Evolutionary conservation across 31 red algal species (phyloP), one percentile per base, ranked within the genome.

Genomic region (Asparagopsis taxiformis): DNA sequence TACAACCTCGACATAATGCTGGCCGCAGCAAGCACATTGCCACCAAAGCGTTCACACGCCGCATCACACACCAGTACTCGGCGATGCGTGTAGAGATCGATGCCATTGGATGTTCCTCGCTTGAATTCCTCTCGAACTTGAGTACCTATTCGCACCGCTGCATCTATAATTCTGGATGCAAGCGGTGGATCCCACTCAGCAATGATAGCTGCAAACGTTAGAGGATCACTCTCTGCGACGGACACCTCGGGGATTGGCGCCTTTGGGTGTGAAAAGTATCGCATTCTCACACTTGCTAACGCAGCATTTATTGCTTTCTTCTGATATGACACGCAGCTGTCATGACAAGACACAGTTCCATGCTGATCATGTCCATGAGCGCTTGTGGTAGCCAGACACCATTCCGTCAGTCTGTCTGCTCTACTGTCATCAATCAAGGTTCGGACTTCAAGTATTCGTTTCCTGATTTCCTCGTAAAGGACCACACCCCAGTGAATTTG

Each of bases 1-100:
- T 66, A 55, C 15, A 85, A 30, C 36, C 62, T 36, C 35, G 23
- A 56, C 81, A 85, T 75, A 10, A 75, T 75, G 31, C 55, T 26
- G 5, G 81, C 81, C 5, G 81, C 81, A 16, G 60, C 61, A 0
- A 37, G 46, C 3, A 30, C 32, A 69, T 85, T 37, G 9, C 70
- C 81, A 51, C 41, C 65, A 61, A 62, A 85, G 7, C 81, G 58
- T 21, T 85, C 70, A 31, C 43, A 49, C 1, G 81, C 81, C 1
- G 70, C 81, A 69, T 75, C 81, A 51, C 81, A 85, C 48, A 85
- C 81, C 23, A 61, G 30, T 30, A 75, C 50, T 68, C 81, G 65
- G 15, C 81, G 81, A 55, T 85, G 65, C 0, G 81, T 75, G 49
- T 85, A 85, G 11, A 85, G 28, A 29, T 85, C 81, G 36, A 74